Conservation (phyloP, 768 basidiomycete species). For the Lentinula aciculospora region DNA sequence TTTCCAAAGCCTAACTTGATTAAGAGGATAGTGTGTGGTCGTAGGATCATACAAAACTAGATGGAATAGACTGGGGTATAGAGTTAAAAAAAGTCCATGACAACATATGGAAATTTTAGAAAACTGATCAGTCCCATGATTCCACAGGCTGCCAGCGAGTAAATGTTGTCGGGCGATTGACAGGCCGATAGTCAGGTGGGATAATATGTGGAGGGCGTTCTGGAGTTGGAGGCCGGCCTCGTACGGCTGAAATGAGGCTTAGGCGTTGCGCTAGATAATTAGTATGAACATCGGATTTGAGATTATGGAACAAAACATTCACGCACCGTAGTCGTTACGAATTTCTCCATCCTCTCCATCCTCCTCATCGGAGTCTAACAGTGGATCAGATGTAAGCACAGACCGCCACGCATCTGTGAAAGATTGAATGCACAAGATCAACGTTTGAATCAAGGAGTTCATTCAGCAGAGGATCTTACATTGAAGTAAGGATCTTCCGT, state of each 20-base stretch:
- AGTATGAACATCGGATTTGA: not conserved
- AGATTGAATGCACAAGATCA: constrained; percentile 3
- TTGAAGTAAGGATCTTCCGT: constrained; percentile 27
- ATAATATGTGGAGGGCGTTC: constrained; percentile 17
- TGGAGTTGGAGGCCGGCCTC: constrained; percentile 45
- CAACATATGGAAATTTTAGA: not conserved
- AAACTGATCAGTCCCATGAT: constrained; percentile 22
- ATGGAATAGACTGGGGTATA: constrained; percentile 1
- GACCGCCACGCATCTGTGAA: constrained; percentile 68
- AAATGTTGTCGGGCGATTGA: constrained; percentile 14
- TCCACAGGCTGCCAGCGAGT: constrained; percentile 31
- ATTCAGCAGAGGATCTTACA: constrained; percentile 25
- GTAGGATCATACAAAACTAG: not conserved
- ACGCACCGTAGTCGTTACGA: constrained; percentile 62
- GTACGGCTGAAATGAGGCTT: constrained; percentile 45
- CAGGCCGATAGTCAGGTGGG: constrained; percentile 8
- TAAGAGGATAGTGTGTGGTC: not conserved
- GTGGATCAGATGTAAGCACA: constrained; percentile 55
- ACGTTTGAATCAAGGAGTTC: not conserved
- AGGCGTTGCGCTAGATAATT: constrained; percentile 40
- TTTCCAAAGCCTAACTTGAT: not conserved
- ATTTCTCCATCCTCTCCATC: constrained; percentile 58
- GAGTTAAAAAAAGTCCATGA: not conserved
- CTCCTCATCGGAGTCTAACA: constrained; percentile 73
- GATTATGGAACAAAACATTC: not conserved